Base-by-base conservation (phyloP, 306 rosid species). In the Delonix regia region DNA sequence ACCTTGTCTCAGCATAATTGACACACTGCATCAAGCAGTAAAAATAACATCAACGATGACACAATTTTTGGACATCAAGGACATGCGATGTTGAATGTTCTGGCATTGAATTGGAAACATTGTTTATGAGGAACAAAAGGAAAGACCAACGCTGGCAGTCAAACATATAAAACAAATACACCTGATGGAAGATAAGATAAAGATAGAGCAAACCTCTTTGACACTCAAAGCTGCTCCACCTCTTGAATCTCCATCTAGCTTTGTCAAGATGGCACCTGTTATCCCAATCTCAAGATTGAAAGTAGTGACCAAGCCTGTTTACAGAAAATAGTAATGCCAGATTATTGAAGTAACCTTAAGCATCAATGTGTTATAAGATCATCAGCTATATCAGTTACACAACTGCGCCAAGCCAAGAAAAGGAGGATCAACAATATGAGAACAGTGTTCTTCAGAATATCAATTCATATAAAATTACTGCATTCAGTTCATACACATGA, bases 201-300 rank as follows among this genome's bases (percentile, higher is more conserved):
- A 56, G 56, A 67, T 59, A 41, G 44, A 80, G 38, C 73, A 79
- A 67, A 90, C 99, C 99, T 95, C 99, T 93, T 86, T 93, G 74
- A 95, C 98, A 80, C 98, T 95, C 88, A 95, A 85, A 81, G 99
- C 99, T 34, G 99, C 98, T 80, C 99, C 98, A 80, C 99, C 99
- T 86, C 97, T 90, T 74, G 99, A 95, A 89, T 95, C 99, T 69
- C 99, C 99, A 80, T 95, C 99, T 57, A 95, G 91, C 92, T 95
- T 95, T 51, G 99, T 95, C 85, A 95, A 88, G 82, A 95, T 95
- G 86, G 99, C 98, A 53, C 99, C 99, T 11, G 99, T 93, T 75
- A 95, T 95, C 81, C 99, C 99, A 82, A 95, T 93, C 91, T 95
- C 99, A 74, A 91, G 78, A 73, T 95, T 92, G 96, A 95, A 95